Percentiles rank a stretch among this genome's conserved stretches.
Conservation (phyloP, 176 grass and related monocot species). For the Dactylis glomerata region DNA sequence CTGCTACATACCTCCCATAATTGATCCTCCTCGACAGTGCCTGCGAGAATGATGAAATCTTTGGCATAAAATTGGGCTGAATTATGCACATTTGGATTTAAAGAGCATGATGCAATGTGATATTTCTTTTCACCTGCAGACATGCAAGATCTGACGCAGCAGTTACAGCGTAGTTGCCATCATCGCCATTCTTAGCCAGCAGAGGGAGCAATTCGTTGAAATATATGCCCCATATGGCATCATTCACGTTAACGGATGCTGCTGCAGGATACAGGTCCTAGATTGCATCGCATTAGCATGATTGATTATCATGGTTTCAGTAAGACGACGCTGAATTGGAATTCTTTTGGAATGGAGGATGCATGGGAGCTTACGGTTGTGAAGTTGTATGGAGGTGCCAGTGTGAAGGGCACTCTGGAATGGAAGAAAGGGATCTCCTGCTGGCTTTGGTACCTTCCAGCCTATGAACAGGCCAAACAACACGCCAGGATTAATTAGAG, state of each 20-base stretch:
- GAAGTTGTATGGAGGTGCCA: slow-evolving; percentile 46
- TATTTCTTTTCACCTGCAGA: slow-evolving; percentile 54
- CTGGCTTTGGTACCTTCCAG: slow-evolving; percentile 75
- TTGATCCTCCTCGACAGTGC: slow-evolving; percentile 82
- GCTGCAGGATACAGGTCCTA: slow-evolving; percentile 64
- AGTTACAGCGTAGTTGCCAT: slow-evolving; percentile 79
- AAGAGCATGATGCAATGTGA: background rate
- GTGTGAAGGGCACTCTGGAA: slow-evolving; percentile 35
- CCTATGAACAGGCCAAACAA: slow-evolving; percentile 29
- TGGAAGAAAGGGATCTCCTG: slow-evolving; percentile 87
- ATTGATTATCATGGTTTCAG: background rate
- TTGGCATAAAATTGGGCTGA: background rate
- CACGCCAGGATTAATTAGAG: background rate
- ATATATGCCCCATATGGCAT: slow-evolving; percentile 75
- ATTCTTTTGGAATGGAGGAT: background rate
- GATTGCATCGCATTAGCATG: background rate
- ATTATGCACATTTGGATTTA: background rate
- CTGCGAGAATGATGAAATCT: slow-evolving; percentile 16
- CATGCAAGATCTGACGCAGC: slow-evolving; percentile 68
- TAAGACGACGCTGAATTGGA: background rate
- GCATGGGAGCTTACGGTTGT: slow-evolving; percentile 31
- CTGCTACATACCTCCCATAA: slow-evolving; percentile 81
- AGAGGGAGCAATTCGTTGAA: slow-evolving; percentile 67
- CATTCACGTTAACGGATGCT: slow-evolving; percentile 43
- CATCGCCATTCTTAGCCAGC: slow-evolving; percentile 58